Evolutionary conservation across 2,329 filamentous ascomycete species (phyloP).

Genomic region (Penicillium rolfsii): DNA sequence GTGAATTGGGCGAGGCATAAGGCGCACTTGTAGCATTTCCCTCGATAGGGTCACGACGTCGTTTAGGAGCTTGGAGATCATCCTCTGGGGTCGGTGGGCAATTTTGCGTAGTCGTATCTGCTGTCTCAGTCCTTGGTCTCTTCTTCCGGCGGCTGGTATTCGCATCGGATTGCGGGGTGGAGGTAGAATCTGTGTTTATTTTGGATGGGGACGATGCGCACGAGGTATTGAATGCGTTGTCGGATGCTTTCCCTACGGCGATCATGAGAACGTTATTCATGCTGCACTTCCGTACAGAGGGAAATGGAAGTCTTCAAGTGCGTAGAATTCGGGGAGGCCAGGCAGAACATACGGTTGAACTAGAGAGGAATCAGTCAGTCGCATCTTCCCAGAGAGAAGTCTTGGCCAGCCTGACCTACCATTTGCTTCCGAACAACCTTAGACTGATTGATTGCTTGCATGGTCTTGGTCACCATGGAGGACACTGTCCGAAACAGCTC

Average conservation of each 20-base stretch:
- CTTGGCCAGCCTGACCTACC: slow-evolving; percentile 31
- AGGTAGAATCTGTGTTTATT: slow-evolving; percentile 5
- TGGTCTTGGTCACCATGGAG: slow-evolving; percentile 44
- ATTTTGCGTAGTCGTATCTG: slow-evolving; percentile 6
- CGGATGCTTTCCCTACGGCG: slow-evolving; percentile 3
- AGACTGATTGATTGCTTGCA: slow-evolving; percentile 43
- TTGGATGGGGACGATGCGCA: slow-evolving; percentile 1
- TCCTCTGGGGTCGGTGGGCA: background rate
- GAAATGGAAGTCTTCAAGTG: background rate
- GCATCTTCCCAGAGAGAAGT: background rate
- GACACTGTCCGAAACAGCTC: slow-evolving; percentile 38
- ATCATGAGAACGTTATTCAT: background rate
- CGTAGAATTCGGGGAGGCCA: background rate
- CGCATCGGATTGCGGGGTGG: slow-evolving; percentile 14
- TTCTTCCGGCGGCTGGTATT: slow-evolving; percentile 22
- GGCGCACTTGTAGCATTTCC: slow-evolving; percentile 33
- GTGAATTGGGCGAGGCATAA: slow-evolving; percentile 10
- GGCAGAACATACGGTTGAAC: slow-evolving; percentile 25
- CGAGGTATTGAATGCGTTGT: slow-evolving; percentile 1
- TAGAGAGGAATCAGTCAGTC: slow-evolving; percentile 13
- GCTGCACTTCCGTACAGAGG: background rate
- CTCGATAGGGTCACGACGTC: slow-evolving; percentile 17
- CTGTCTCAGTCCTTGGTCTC: slow-evolving; percentile 14
- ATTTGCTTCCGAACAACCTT: slow-evolving; percentile 40
- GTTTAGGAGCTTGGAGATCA: slow-evolving; percentile 20